Evolutionary conservation across 345 rosid species (phyloP).

Genomic region (Eucalyptus pauciflora): DNA sequence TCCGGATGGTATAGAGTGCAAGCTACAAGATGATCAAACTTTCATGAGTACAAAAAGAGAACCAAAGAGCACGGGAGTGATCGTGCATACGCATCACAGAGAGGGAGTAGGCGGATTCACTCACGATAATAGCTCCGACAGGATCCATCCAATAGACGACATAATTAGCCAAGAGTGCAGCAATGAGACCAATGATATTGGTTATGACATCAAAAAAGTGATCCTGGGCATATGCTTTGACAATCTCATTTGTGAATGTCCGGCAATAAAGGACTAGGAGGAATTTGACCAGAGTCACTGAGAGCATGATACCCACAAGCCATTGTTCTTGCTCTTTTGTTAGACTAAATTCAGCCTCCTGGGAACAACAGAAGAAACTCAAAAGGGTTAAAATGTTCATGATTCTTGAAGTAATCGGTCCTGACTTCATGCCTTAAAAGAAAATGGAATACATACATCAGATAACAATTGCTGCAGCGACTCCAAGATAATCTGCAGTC

Average conservation of each 20-base stretch:
- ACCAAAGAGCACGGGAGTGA: background rate
- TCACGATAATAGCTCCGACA: conserved; percentile 92
- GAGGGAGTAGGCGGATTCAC: conserved; percentile 2
- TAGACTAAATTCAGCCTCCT: conserved; percentile 64
- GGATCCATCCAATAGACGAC: conserved; percentile 87
- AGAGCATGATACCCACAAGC: conserved; percentile 96
- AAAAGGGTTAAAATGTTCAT: background rate
- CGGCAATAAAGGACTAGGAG: conserved; percentile 70
- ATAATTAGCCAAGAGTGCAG: conserved; percentile 84
- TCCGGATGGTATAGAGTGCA: conserved; percentile 90
- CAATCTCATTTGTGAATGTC: conserved; percentile 75
- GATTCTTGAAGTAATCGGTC: background rate
- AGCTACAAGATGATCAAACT: conserved; percentile 30
- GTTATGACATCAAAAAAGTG: conserved; percentile 97
- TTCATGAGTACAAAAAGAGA: background rate
- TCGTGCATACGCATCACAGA: background rate
- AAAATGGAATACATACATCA: conserved; percentile 35
- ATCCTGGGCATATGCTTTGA: conserved; percentile 96
- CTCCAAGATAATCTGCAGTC: conserved; percentile 94
- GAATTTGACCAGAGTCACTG: conserved; percentile 78
- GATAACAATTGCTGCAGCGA: conserved; percentile 62
- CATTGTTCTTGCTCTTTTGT: conserved; percentile 68
- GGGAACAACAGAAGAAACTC: conserved; percentile 1
- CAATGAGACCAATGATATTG: conserved; percentile 87
- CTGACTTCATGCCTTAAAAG: background rate